Evolutionary conservation across 768 basidiomycete genomes (phyloP).

Genomic region (Trichaptum fuscoviolaceum): DNA sequence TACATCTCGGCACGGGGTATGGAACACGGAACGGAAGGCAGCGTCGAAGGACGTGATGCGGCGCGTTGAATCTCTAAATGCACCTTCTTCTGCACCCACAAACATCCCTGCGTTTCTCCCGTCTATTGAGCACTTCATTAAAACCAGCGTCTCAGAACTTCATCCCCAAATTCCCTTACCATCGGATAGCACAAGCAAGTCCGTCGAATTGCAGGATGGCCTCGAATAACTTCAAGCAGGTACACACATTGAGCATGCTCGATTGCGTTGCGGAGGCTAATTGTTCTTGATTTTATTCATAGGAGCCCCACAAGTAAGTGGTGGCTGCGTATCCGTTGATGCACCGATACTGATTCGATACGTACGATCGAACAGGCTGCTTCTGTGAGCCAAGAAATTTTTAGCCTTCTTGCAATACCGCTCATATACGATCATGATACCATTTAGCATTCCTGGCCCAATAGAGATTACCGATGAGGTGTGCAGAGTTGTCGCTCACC

Average conservation of each 20-base stretch:
- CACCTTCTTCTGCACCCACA: background rate
- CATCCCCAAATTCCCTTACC: background rate
- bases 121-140: background rate
- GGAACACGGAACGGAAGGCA: background rate
- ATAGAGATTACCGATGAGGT: constrained; percentile 61
- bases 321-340: background rate
- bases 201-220: background rate
- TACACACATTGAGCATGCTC: constrained; percentile 2
- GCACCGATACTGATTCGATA: background rate
- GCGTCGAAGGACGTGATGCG: background rate
- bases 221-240: constrained; percentile 14
- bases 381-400: constrained; percentile 17
- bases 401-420: background rate
- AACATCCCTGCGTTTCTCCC: background rate
- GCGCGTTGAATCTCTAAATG: background rate
- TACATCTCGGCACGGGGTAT: background rate
- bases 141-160: background rate
- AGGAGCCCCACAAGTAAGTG: constrained; percentile 25
- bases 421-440: background rate
- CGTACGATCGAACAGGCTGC: constrained; percentile 11
- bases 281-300: background rate
- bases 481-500: constrained; percentile 10
- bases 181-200: background rate
- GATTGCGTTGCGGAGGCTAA: background rate
- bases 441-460: constrained; percentile 42